Base-by-base conservation (phyloP, 352 stramenopile species). In the Phytophthora hibernalis region DNA sequence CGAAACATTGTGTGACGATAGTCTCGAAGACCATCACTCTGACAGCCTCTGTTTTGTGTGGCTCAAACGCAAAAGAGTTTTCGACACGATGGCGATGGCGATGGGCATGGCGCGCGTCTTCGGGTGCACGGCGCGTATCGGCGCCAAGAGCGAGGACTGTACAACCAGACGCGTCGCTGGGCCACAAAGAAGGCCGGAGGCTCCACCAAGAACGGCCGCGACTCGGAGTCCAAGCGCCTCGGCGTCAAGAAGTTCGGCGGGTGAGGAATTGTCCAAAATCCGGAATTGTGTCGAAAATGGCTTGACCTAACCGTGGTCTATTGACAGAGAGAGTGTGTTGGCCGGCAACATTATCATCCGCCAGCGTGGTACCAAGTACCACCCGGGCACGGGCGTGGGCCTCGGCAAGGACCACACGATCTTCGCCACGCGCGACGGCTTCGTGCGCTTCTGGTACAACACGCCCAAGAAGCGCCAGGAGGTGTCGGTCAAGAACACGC, bases 301-400 rank as follows among this genome's bases (percentile, higher is more conserved):
- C 26, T 31, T 8, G 21, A 18, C 44, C 26, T 49, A 33, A n/a
- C 37, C 5, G 20, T 5, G 6, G 48, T 43, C 4, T 38, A 16
- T 38, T 11, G 13, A 38, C 20, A 92, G 92, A 18, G 65, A 97
- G 68, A 71, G 75, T 24, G 97, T 98, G 35, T 80, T 96, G 24
- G 74, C 95, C 47, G 97, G 97, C 63, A 98, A 98, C 67, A 99
- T 99, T 73, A 98, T 99, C 62, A 96, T 99, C 42, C 85, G 97
- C 51, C 98, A 99, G 83, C 89, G 98, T 49, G 98, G 98, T 42
- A 98, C 91, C 65, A 98, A 97, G 72, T 99, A 97, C 81, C 89
- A 98, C 73, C 74, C 88, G 30, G 97, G 96, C 48, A 91, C 95
- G 10, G 97, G 97, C 53, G 97, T 99, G 31, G 96, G 96, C 26